phyloP scores from a whole-genome alignment of 352 stramenopile genomes.

The Pythium volutum region DNA sequence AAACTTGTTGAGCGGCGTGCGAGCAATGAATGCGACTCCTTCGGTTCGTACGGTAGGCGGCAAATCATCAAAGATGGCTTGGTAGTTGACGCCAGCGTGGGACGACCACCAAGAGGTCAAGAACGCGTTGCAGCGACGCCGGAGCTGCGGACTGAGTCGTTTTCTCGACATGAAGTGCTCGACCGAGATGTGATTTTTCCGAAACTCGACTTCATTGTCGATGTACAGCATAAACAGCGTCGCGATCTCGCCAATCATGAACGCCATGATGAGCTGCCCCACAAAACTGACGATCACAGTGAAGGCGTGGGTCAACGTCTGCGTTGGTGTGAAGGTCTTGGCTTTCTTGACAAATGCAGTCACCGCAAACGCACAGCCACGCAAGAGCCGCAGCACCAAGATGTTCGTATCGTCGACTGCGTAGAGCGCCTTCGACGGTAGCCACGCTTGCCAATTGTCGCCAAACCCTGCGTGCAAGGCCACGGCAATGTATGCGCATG shows the following conservation, averaged over 20 bases:
- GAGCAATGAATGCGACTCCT: slow-evolving; percentile 47
- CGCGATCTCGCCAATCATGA: slow-evolving; percentile 73
- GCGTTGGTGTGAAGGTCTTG: slow-evolving; percentile 22
- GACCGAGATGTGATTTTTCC: slow-evolving; percentile 62
- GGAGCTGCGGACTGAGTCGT: slow-evolving; percentile 21
- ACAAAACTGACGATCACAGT: slow-evolving; percentile 23
- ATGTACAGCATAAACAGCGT: slow-evolving; percentile 41
- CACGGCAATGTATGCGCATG: slow-evolving; percentile 48
- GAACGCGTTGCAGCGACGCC: slow-evolving; percentile 20
- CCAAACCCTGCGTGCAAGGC: slow-evolving; percentile 49
- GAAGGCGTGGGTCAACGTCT: slow-evolving; percentile 30
- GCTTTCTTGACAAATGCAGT: slow-evolving; percentile 32
- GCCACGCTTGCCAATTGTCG: slow-evolving; percentile 41
- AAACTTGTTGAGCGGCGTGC: slow-evolving; percentile 44
- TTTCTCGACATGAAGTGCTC: slow-evolving; percentile 35
- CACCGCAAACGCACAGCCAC: slow-evolving; percentile 25
- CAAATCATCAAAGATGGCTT: slow-evolving; percentile 27
- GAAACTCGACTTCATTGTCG: slow-evolving; percentile 40
- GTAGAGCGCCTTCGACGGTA: slow-evolving; percentile 5
- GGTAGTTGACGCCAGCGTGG: slow-evolving; percentile 23
- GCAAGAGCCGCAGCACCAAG: slow-evolving; percentile 47
- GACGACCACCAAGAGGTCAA: slow-evolving; percentile 27
- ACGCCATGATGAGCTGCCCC: slow-evolving; percentile 60
- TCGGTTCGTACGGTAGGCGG: slow-evolving; percentile 40
- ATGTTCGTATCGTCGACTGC: slow-evolving; percentile 28